Evolutionary conservation across 139 green algal genomes (phyloP).

Genomic region (Chlorella sp.): DNA sequence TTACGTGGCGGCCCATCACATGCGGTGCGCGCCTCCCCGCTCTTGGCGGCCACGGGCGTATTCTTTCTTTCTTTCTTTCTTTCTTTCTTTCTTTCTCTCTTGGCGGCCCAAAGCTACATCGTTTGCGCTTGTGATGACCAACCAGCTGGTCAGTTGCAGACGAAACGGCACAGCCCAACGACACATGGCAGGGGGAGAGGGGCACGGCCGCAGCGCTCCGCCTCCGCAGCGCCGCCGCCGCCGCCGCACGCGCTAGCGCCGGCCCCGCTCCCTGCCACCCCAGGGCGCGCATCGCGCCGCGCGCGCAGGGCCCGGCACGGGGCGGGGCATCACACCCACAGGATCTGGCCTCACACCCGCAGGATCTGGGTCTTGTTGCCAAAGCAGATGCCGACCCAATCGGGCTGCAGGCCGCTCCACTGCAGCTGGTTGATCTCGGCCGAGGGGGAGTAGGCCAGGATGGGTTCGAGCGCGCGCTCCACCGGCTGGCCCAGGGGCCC

Average conservation of each 20-base stretch:
- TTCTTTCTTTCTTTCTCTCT: too few species aligned
- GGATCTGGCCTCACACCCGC: conserved; percentile 66
- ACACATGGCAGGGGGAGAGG: too few species aligned
- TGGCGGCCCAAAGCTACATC: too few species aligned
- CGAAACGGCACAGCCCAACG: too few species aligned
- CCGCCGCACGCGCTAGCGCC: not conserved
- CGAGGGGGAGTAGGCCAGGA: conserved; percentile 90
- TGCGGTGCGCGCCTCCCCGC: too few species aligned
- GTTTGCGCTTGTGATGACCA: too few species aligned
- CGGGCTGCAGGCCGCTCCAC: conserved; percentile 82
- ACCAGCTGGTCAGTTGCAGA: too few species aligned
- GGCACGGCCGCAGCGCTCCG: too few species aligned
- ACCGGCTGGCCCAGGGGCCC: conserved; percentile 33
- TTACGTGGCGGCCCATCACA: too few species aligned
- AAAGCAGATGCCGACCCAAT: conserved; percentile 95
- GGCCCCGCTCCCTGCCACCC: not conserved
- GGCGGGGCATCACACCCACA: not conserved
- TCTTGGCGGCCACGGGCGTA: too few species aligned
- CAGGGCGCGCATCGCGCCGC: not conserved
- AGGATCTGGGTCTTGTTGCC: conserved; percentile 91
- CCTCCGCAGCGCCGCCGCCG: too few species aligned
- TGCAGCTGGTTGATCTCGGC: conserved; percentile 93
- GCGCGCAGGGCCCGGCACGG: not conserved
- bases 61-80: too few species aligned
- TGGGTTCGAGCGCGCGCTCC: conserved; percentile 74